Evolutionary conservation across 2,329 filamentous ascomycete species (phyloP).

Genomic region (Exophiala dermatitidis): DNA sequence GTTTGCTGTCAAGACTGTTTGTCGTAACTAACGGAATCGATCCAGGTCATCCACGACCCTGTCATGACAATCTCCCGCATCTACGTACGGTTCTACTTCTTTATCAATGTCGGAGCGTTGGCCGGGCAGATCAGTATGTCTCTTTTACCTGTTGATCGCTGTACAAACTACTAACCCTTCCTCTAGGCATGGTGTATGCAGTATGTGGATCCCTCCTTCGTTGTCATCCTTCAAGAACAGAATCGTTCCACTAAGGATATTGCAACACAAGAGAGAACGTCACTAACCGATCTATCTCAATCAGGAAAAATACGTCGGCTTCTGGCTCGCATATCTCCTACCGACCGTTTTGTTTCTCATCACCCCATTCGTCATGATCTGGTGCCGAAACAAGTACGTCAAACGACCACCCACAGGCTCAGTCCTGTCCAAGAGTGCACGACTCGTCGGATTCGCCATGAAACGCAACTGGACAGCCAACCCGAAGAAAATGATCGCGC

Average conservation of each 20-base stretch:
- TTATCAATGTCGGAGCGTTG: constrained; percentile 62
- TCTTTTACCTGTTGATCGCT: constrained; percentile 43
- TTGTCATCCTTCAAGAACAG: neutral
- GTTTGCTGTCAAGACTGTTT: neutral
- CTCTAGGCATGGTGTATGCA: constrained; percentile 32
- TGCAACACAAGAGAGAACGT: neutral
- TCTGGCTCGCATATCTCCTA: constrained; percentile 64
- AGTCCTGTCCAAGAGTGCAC: constrained; percentile 60
- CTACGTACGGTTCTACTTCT: constrained; percentile 64
- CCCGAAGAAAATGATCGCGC: constrained; percentile 49
- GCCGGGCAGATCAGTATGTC: constrained; percentile 59
- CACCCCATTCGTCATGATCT: constrained; percentile 55
- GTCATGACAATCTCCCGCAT: constrained; percentile 61
- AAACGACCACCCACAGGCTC: constrained; percentile 63
- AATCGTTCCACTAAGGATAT: neutral
- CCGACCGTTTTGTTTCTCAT: constrained; percentile 59
- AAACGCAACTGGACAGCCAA: constrained; percentile 59
- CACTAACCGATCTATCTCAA: neutral
- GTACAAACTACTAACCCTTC: neutral
- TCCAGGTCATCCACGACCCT: constrained; percentile 62
- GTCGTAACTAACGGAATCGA: neutral
- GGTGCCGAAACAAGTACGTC: constrained; percentile 57
- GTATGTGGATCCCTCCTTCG: neutral
- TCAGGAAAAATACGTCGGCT: constrained; percentile 63
- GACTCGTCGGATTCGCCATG: constrained; percentile 53